phyloP scores from a whole-genome alignment of 495 filamentous ascomycete species.

The Glonium stellatum region DNA sequence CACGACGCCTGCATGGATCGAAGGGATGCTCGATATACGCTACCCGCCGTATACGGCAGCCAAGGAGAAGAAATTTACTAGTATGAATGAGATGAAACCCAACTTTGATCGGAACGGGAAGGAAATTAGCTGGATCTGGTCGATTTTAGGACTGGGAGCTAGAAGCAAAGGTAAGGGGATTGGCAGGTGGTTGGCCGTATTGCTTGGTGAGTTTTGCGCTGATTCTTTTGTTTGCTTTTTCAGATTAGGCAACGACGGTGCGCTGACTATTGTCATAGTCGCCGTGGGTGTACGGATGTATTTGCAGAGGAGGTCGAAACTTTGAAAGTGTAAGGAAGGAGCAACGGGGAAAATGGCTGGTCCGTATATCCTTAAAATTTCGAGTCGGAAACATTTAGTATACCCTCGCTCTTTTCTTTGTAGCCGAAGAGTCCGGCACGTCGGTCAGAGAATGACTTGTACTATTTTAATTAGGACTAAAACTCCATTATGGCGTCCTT shows the following conservation, averaged over 20 bases:
- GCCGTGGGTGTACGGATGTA: conserved; percentile 20
- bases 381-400: neutral
- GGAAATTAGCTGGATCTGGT: conserved; percentile 20
- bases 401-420: neutral
- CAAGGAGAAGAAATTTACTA: conserved; percentile 53
- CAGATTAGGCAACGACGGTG: neutral
- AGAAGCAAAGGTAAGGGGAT: conserved; percentile 7
- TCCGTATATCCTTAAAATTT: neutral
- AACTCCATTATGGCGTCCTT: no score
- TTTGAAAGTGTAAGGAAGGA: conserved; percentile 5
- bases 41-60: conserved; percentile 69
- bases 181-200: conserved; percentile 17
- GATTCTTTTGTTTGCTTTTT: neutral
- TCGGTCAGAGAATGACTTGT: no score
- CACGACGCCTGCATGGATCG: conserved; percentile 73
- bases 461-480: no score
- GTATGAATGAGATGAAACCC: conserved; percentile 53
- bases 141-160: conserved; percentile 11
- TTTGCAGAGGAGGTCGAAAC: conserved; percentile 19
- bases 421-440: neutral
- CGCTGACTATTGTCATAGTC: conserved; percentile 14
- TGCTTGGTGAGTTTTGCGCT: conserved; percentile 23
- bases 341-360: neutral
- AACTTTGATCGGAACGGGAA: conserved; percentile 80
- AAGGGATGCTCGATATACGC: conserved; percentile 62